These are phyloP conservation scores for Laburnicola sp. DNA, from an alignment of 2,329 filamentous ascomycete species.

Conservation along the genomic window DNA sequence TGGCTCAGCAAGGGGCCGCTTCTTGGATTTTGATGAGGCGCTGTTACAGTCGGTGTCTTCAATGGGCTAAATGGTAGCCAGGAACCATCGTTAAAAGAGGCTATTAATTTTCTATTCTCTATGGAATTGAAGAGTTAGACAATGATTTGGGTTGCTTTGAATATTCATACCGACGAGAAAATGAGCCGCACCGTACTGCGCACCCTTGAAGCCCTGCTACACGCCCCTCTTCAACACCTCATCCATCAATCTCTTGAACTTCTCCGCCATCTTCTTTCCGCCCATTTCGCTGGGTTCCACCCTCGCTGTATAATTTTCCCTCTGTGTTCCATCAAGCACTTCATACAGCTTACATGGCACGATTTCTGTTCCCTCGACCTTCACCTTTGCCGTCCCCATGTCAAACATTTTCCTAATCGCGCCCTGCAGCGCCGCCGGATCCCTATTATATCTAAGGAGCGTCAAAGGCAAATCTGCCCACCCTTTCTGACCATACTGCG, in stretches of 20 bases:
- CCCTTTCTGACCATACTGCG: constrained; percentile 27
- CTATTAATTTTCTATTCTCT: too few relatives aligned
- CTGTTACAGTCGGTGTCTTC: too few relatives aligned
- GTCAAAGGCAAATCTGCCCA: constrained; percentile 41
- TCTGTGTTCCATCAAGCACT: constrained; percentile 35
- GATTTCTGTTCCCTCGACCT: constrained; percentile 33
- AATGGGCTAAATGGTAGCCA: too few relatives aligned
- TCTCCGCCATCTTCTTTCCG: constrained; percentile 40
- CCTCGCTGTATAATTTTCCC: constrained; percentile 37
- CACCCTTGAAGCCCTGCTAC: too few relatives aligned
- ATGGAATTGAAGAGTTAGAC: too few relatives aligned
- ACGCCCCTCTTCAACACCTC: neutral
- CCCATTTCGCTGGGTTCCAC: constrained; percentile 42
- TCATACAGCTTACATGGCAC: constrained; percentile 40
- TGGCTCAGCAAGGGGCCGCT: too few relatives aligned
- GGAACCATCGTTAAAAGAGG: too few relatives aligned
- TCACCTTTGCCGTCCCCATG: constrained; percentile 32
- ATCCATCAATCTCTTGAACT: constrained; percentile 27
- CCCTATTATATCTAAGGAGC: constrained; percentile 35
- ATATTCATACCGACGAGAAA: too few relatives aligned
- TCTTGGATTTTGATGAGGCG: too few relatives aligned
- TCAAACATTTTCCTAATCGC: constrained; percentile 40
- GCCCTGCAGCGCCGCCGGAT: constrained; percentile 36
- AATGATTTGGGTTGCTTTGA: too few relatives aligned
- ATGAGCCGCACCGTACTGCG: too few relatives aligned